Percentiles rank a stretch among this genome's conserved stretches.
Evolutionary conservation across 768 basidiomycete genomes (phyloP).

Genomic region (Boletus tomentosulus): DNA sequence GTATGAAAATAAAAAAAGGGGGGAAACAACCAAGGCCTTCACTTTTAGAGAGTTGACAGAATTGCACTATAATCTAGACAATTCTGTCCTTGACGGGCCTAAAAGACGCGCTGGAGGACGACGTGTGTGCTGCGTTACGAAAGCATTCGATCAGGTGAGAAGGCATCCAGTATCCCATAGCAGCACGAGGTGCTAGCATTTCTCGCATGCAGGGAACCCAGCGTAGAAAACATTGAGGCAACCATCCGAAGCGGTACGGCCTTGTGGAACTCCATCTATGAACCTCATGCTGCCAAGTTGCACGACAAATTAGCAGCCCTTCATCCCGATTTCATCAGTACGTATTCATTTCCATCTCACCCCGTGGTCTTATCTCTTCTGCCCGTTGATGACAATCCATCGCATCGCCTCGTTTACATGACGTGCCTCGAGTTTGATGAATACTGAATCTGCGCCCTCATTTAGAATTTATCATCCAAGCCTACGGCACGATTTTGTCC

Average conservation of each 20-base stretch:
- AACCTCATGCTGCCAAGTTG: conserved; percentile 86
- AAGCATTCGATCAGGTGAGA: conserved; percentile 62
- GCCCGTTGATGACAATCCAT: conserved; percentile 25
- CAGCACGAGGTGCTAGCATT: conserved; percentile 24
- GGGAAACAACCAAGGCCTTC: neutral
- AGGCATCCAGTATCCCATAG: conserved; percentile 10
- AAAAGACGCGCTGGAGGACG: conserved; percentile 72
- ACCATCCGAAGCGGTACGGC: conserved; percentile 62
- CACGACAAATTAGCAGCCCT: conserved; percentile 80
- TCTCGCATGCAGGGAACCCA: conserved; percentile 46
- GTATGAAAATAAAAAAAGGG: conserved; percentile 20
- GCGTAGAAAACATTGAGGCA: conserved; percentile 61
- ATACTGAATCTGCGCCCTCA: conserved; percentile 22
- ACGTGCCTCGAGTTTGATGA: conserved; percentile 32
- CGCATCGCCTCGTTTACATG: conserved; percentile 28
- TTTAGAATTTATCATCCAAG: conserved; percentile 82
- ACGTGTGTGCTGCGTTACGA: conserved; percentile 70
- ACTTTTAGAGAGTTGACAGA: conserved; percentile 2
- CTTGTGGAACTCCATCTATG: conserved; percentile 86
- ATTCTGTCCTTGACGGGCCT: conserved; percentile 80
- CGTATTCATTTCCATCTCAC: conserved; percentile 38
- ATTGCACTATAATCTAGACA: conserved; percentile 43
- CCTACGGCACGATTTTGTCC: conserved; percentile 74
- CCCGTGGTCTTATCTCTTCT: conserved; percentile 33
- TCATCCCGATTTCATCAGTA: conserved; percentile 93